Base-by-base conservation (phyloP, 768 basidiomycete species). In the Chalciporus chontae region DNA sequence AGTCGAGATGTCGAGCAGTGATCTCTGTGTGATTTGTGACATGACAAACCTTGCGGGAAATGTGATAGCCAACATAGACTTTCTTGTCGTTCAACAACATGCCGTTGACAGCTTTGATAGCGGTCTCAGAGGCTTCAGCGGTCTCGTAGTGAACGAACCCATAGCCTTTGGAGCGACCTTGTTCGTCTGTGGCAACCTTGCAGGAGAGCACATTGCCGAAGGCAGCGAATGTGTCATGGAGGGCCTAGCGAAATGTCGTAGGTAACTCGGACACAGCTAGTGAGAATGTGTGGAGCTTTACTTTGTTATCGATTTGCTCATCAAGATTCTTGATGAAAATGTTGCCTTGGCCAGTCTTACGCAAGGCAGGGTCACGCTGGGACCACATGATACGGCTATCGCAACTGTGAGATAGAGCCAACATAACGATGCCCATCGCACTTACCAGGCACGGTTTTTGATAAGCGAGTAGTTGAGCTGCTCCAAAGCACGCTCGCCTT, bases 321-420 rank as follows among this genome's bases (percentile, higher is more conserved):
- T 96, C 94, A 59, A 99, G 75, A 75, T 99, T 99, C 78, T 99
- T 99, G 76, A 99, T 98, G 77, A 99, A 99, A 67, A 99, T 93
- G 72, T 99, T 99, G 71, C 96, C 96, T 76, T 97, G 94, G 57
- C 94, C 94, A 56, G 94, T 97, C 84, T 98, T 98, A 73, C 96
- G 90, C 67, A 99, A 85, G 60, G 94, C 92, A 52, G 96, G 96
- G 76, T 98, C 96, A 70, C 96, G 91, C 81, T 98, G 96, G 65
- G 94, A 97, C 95, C 96, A 98, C 96, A 99, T 99, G 80, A 99
- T 99, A 64, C 96, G 92, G 78, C 90, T 92, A 58, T 50, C 32
- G 23, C 6, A 23, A 44, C 37, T 42, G 44, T 52, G 47, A 52
- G 44, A 21, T 48, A 6, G 38, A 40, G 6, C 23, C 8, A 3